Evolutionary conservation across 1,284 basidiomycete species (phyloP).

Genomic region (Ustilago shanxiensis): DNA sequence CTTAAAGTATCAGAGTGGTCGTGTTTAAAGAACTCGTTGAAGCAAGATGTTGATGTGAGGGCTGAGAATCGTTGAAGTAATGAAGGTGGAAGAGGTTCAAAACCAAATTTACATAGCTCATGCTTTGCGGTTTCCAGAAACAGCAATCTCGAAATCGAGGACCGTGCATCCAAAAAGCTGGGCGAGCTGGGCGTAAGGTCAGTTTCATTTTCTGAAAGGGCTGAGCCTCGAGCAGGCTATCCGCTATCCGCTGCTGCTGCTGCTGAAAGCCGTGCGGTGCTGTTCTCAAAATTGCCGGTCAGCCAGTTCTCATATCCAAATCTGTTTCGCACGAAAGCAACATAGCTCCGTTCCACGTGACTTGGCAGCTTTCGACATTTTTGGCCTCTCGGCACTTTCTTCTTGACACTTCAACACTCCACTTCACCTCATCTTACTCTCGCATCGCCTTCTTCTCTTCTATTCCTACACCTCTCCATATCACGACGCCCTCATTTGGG

Average conservation of each 20-base stretch:
- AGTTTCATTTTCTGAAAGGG: too few species aligned
- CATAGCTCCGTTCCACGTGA: neutral
- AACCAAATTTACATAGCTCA: neutral
- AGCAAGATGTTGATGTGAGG: neutral
- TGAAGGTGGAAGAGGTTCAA: neutral
- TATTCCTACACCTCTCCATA: neutral
- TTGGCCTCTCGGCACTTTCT: neutral
- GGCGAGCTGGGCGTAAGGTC: too few species aligned
- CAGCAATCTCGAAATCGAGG: constrained; percentile 7
- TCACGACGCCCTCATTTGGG: neutral
- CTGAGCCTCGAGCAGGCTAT: too few species aligned
- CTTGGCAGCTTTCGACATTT: neutral
- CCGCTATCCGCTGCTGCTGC: neutral
- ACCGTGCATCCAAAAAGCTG: too few species aligned
- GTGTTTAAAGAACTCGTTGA: neutral
- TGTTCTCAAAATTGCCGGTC: constrained; percentile 1
- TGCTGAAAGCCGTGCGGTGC: neutral
- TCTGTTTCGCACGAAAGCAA: neutral
- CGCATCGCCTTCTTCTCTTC: too few species aligned
- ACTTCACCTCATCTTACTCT: neutral
- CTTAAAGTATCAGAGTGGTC: too few species aligned
- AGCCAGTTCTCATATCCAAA: neutral
- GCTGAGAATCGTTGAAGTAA: neutral
- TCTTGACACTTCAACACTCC: neutral
- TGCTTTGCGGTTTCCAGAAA: too few species aligned